Base-by-base conservation (phyloP, 805 yeast species). In the Candida adriatica region DNA sequence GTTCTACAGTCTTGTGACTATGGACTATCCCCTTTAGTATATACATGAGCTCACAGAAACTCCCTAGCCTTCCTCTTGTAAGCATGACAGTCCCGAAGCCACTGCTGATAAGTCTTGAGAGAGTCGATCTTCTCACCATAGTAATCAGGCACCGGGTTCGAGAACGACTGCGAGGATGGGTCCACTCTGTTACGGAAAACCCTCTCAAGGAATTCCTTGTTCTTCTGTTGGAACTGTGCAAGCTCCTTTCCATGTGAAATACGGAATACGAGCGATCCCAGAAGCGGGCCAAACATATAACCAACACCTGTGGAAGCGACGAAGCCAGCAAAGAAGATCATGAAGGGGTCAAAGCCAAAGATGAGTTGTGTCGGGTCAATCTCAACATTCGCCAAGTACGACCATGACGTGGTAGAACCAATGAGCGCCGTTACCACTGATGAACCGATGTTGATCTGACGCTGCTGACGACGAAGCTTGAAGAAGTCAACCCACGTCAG, bases 91-190 rank as follows among this genome's bases (percentile, higher is more conserved):
- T 92, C 97, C 51, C 97, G 75, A 49, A 92, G 68, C 98, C 98
- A 92, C 57, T 84, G 92, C 61, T 87, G 82, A 61, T 92, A 92
- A 43, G 76, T 88, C 46, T 74, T 73, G 51, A 90, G 60, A 32
- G 94, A 80, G 32, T 86, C 85, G 40, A 92, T 88, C 59, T 84
- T 84, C 62, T 92, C 98, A 24, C 98, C 98, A 55, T 92, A 92
- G 61, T 87, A 92, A 59, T 92, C 98, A n/a, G 96, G 96, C 28
- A 92, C 94, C 10, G 97, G 97, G 59, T 90, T 92, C 34, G 83
- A 71, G 60, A 87, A 80, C 50, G 87, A 75, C 61, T 88, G 96
- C 35, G 82, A 75, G 13, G 88, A 72, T 14, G 98, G 95, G 62
- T 92, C 95, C 18, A 88, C 96, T 49, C 98, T 70, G 59, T 86